Percentiles rank a stretch among this genome's conserved stretches.
These are phyloP conservation scores for Fusarium sp. DNA, from an alignment of 2,329 filamentous ascomycete species.

Conservation along the genomic window DNA sequence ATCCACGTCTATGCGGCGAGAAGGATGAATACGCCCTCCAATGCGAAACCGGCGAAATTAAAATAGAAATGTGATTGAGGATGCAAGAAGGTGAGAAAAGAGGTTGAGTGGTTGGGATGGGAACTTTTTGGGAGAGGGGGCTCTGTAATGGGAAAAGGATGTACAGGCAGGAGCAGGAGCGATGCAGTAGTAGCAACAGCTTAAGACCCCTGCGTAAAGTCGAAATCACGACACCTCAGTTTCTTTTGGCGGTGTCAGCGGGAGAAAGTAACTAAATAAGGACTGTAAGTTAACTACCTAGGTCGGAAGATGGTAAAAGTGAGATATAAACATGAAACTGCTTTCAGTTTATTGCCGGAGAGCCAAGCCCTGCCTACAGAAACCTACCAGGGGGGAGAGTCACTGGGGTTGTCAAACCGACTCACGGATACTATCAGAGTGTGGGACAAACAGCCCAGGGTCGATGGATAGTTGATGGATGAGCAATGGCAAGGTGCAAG, in stretches of 20 bases:
- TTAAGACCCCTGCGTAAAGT: slow-evolving; percentile 33
- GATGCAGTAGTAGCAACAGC: slow-evolving; percentile 8
- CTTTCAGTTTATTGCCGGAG: slow-evolving; percentile 30
- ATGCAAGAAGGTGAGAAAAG: slow-evolving; percentile 30
- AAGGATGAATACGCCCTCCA: slow-evolving; percentile 31
- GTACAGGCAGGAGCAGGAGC: slow-evolving; percentile 25
- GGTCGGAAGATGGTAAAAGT: neutral
- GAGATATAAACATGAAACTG: slow-evolving; percentile 12
- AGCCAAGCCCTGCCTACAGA: slow-evolving; percentile 29
- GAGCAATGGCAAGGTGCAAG: neutral
- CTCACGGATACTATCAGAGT: slow-evolving; percentile 24
- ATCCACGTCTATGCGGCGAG: slow-evolving; percentile 34
- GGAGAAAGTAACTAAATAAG: slow-evolving; percentile 7
- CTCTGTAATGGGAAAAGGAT: slow-evolving; percentile 29
- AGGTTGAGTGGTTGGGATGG: slow-evolving; percentile 35
- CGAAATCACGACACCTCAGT: slow-evolving; percentile 32
- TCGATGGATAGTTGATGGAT: slow-evolving; percentile 19
- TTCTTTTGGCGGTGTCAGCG: slow-evolving; percentile 19
- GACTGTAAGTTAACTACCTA: slow-evolving; percentile 5
- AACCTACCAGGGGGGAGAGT: slow-evolving; percentile 12
- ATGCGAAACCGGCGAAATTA: slow-evolving; percentile 27
- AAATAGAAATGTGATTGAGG: slow-evolving; percentile 34
- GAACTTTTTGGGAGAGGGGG: slow-evolving; percentile 36
- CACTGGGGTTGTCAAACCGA: slow-evolving; percentile 20
- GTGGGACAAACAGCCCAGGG: slow-evolving; percentile 30